Conservation (phyloP, 768 basidiomycete genomes). For the Tulasnella sp. region DNA sequence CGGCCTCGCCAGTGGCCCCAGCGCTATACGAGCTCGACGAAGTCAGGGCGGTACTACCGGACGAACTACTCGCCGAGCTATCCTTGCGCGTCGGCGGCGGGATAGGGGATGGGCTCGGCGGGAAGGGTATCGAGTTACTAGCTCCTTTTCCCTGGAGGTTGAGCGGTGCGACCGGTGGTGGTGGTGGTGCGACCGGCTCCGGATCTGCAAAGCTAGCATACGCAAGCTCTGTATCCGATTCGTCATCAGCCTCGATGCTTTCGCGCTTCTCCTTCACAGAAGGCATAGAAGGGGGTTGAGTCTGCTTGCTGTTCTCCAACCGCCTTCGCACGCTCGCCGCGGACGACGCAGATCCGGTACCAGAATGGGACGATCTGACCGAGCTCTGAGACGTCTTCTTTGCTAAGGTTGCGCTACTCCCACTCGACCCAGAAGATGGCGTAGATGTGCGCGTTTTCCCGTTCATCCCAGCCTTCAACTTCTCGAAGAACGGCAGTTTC, state of each 20-base stretch:
- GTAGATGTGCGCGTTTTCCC: neutral
- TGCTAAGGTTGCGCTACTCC: neutral
- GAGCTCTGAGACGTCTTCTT: neutral
- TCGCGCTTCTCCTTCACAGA: neutral
- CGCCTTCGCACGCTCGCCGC: neutral
- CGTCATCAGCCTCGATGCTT: neutral
- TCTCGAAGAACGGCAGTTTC: constrained; percentile 6
- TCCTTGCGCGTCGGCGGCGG: neutral
- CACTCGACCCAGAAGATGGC: neutral
- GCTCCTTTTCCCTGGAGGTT: neutral
- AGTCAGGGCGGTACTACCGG: constrained; percentile 24
- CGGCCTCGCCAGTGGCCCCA: constrained; percentile 14
- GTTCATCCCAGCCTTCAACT: neutral
- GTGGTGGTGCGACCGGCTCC: neutral
- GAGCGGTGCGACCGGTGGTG: neutral
- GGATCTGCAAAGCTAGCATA: neutral
- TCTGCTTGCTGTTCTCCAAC: neutral
- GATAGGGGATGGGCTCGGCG: neutral
- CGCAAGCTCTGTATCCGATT: neutral
- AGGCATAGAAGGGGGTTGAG: too few relatives aligned
- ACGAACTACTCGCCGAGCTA: constrained; percentile 14
- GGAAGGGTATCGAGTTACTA: constrained; percentile 12
- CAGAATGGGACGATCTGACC: neutral
- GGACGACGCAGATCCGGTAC: neutral
- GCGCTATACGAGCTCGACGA: constrained; percentile 22